These are phyloP conservation scores for Cladosporium cucumerinum DNA, from an alignment of 2,329 filamentous ascomycete genomes.

Conservation along the genomic window DNA sequence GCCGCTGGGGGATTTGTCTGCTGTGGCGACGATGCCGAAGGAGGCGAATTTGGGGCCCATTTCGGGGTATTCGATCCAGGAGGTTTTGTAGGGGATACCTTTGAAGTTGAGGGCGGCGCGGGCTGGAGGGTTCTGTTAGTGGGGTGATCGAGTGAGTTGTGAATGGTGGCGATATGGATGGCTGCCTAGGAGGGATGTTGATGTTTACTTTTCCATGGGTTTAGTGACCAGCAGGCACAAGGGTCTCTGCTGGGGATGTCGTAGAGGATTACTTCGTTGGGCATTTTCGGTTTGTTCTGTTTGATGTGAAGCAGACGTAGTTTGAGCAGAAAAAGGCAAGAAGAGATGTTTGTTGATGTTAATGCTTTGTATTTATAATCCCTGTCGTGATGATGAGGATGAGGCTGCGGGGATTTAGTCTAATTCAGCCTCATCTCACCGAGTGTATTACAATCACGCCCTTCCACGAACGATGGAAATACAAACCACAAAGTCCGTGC, in stretches of 20 bases:
- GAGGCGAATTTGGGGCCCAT: constrained; percentile 51
- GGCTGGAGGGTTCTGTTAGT: constrained; percentile 42
- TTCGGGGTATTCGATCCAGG: constrained; percentile 69
- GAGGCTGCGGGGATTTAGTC: neutral
- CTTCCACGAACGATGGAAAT: neutral
- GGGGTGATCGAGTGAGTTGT: neutral
- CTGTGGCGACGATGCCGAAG: constrained; percentile 50
- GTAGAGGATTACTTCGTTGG: constrained; percentile 52
- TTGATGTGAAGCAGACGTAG: neutral
- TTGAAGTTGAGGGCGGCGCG: constrained; percentile 68
- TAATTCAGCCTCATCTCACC: neutral
- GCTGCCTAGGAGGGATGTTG: constrained; percentile 33
- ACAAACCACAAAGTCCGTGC: neutral
- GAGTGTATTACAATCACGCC: neutral
- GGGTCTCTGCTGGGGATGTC: constrained; percentile 58
- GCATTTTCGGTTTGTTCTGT: constrained; percentile 18
- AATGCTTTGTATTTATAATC: neutral
- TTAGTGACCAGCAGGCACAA: constrained; percentile 59
- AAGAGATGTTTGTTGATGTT: neutral
- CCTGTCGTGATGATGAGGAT: neutral
- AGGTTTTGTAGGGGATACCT: constrained; percentile 61
- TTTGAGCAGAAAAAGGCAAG: no score
- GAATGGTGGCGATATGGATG: neutral
- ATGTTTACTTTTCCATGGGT: constrained; percentile 66
- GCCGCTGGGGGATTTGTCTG: constrained; percentile 31